Evolutionary conservation across 1,139 yeast species (phyloP), one percentile per base, ranked within the genome.

Genomic region (Lodderomyces beijingensis): DNA sequence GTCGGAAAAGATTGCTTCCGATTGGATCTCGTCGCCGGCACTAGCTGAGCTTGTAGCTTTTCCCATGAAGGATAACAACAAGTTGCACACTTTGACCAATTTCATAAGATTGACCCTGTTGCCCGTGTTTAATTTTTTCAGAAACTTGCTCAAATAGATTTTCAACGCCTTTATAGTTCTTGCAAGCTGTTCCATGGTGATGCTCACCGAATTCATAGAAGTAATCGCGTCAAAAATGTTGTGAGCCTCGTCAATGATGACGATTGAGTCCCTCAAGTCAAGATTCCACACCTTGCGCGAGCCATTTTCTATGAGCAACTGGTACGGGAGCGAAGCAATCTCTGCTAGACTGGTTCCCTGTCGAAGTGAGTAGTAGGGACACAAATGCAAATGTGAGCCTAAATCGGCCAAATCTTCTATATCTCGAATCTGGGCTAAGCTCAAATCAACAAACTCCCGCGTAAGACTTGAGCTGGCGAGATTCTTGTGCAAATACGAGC

Each of bases 231-330:
- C 96, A 20, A 88, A 53, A 26, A 89, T 60, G 50, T 89, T 89
- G 51, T 89, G 98, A 0, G 97, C 97, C 51, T 89, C 98, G 51
- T 89, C 98, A 24, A 89, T 80, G 3, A 91, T 73, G 1, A 91
- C 74, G 5, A 89, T 72, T 0, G 91, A 70, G 39, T 77, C 71
- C 33, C 71, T 68, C 11, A 89, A 50, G 31, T 79, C 68, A 4
- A 89, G 52, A 1, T 77, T 75, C 31, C 87, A 55, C 0, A 78
- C 62, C 3, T 68, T 65, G 45, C 96, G 64, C 0, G 95, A 71
- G 3, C 74, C 63, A 24, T 69, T 72, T 32, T 83, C 85, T 2
- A 89, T 55, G 9, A 91, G 54, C 49, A 87, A 65, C 47, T 88
- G 96, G 47, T 89, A 89, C 0, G 98, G 97, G 27, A 91, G 57